phyloP scores from a whole-genome alignment of 768 basidiomycete species.

The Rossbeevera mucosa region DNA sequence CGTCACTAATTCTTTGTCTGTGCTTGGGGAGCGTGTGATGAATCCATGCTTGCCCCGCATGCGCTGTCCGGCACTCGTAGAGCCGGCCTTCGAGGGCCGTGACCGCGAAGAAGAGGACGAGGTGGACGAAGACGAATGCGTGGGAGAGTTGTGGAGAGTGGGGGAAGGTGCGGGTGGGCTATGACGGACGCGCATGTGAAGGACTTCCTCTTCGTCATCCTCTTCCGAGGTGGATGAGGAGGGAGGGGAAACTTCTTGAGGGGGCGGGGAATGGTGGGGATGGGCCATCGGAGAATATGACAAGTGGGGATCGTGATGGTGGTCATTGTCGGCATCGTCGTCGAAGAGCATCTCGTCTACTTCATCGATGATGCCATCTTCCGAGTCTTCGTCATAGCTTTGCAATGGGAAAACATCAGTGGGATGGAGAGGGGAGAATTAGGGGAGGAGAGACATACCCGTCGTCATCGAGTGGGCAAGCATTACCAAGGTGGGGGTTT shows the following conservation, averaged over 20 bases:
- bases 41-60: conserved; percentile 41
- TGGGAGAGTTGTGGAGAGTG: conserved; percentile 33
- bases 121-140: conserved; percentile 33
- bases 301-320: conserved; percentile 5
- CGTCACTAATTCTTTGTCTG: conserved; percentile 54
- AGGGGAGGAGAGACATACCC: conserved; percentile 44
- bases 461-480: conserved; percentile 46
- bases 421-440: background rate
- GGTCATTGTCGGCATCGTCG: conserved; percentile 24
- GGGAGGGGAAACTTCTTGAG: conserved; percentile 21
- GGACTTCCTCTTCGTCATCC: conserved; percentile 50
- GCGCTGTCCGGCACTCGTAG: conserved; percentile 16
- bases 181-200: conserved; percentile 56
- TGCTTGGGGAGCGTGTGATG: conserved; percentile 31
- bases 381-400: conserved; percentile 70
- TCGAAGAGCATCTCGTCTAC: conserved; percentile 35
- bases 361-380: conserved; percentile 50
- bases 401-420: background rate
- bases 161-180: conserved; percentile 16
- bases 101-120: conserved; percentile 22
- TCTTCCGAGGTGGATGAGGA: conserved; percentile 35
- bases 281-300: conserved; percentile 18
- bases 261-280: conserved; percentile 21
- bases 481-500: conserved; percentile 23
- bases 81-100: conserved; percentile 29